Evolutionary conservation across 306 rosid genomes (phyloP), one percentile per base, ranked within the genome.

Genomic region (Castanea crenata): DNA sequence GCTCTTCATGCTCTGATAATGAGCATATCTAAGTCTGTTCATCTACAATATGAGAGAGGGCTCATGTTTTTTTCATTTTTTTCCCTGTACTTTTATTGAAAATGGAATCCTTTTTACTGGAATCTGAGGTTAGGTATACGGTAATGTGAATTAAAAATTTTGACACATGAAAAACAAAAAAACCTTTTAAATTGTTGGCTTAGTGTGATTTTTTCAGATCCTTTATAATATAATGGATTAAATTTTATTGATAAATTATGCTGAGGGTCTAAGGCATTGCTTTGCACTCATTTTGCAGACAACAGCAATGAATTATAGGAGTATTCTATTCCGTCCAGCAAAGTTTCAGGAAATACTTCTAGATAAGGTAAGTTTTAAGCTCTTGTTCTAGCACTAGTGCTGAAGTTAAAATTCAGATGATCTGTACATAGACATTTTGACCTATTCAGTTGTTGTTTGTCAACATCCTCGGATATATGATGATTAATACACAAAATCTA

Each of bases 271-370:
- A 16, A 68, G 54, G 63, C 76, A 6, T 57, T 46, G 31, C 55
- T 67, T 21, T 25, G 19, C 14, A 19, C 54, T 71, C 61, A 25
- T 65, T 76, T 5, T 81, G 83, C 89, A 91, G 98, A 85, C 83
- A 38, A 80, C 91, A 52, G 71, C 81, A 41, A 74, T 62, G 41
- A 93, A 91, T 74, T 93, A 76, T 83, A 87, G 69, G 20, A 81
- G 62, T 71, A 86, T 93, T 57, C 72, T 5, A 55, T 25, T 89
- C 69, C 87, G 79, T 59, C 97, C 98, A 6, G 83, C 41, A 13
- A 32, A 76, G 71, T 93, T 92, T 82, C 91, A 88, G 80, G 98
- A 95, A 38, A 85, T 95, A 76, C 92, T 95, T 55, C 88, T 95
- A 54, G 99, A 95, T 73, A 95, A 90, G 92, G 99, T 95, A 81